Evolutionary conservation across 106 monocot genomes (phyloP).

Genomic region (Cymbidium sinense): DNA sequence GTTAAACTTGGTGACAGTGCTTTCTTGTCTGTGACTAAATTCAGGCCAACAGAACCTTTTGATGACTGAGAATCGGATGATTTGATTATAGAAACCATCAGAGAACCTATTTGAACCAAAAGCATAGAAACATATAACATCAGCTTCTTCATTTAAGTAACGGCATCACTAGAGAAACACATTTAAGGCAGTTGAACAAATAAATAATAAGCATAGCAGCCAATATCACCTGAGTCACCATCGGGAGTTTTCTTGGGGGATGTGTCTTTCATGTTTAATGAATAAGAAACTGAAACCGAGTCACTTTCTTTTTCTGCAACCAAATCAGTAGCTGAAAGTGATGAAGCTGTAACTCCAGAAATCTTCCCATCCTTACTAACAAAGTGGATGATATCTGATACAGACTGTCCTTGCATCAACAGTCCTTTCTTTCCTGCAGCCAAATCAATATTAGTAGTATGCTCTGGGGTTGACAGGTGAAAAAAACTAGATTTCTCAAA

Average conservation of each 20-base stretch:
- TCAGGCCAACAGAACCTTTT: not conserved
- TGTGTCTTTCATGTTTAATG: constrained; percentile 1
- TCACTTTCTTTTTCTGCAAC: constrained; percentile 3
- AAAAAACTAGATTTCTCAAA: constrained; percentile 2
- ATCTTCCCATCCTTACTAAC: constrained; percentile 8
- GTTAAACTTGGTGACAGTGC: not conserved
- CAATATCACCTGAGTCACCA: constrained; percentile 18
- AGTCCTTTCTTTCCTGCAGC: constrained; percentile 7
- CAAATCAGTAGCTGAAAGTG: not conserved
- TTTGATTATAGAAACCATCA: not conserved
- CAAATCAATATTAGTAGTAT: not conserved
- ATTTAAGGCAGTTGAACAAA: not conserved
- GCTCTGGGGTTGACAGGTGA: constrained; percentile 10
- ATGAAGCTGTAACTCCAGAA: not conserved
- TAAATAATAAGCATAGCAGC: not conserved
- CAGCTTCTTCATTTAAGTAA: not conserved
- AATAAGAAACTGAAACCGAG: constrained; percentile 6
- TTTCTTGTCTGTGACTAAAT: not conserved
- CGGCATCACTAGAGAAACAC: not conserved
- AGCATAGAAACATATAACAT: not conserved
- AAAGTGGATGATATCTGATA: constrained; percentile 3
- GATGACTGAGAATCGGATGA: not conserved
- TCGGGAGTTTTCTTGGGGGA: not conserved
- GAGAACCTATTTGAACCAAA: not conserved
- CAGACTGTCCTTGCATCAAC: constrained; percentile 6